A percentile compares a stretch with the other conserved stretches of the same genome.
Conservation (phyloP, 1,284 basidiomycete species). For the Sanghuangporus sanghuang region DNA sequence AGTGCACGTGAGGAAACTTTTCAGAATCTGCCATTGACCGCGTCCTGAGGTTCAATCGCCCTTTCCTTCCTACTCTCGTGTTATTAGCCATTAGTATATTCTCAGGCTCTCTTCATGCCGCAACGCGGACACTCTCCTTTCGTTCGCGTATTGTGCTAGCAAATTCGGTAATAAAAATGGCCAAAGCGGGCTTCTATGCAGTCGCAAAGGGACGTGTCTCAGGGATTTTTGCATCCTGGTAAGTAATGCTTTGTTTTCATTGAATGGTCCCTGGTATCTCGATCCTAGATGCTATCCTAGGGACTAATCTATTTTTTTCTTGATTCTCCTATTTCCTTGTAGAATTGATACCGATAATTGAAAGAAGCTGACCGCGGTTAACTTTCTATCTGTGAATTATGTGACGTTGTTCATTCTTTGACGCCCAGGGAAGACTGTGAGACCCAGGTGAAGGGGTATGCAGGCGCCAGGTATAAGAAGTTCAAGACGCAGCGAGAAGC, state of each 20-base stretch:
- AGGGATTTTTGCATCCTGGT: slow-evolving; percentile 40
- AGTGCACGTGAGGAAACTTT: background rate
- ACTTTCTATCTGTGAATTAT: too few relatives aligned
- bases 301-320: background rate
- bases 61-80: background rate
- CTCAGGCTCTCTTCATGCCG: background rate
- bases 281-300: background rate
- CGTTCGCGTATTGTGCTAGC: background rate
- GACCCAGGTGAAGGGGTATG: slow-evolving; percentile 51
- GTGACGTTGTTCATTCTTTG: background rate
- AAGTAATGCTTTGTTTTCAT: background rate
- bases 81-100: background rate
- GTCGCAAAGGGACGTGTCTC: slow-evolving; percentile 31
- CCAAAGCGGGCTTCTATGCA: slow-evolving; percentile 33
- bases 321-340: background rate
- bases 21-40: background rate
- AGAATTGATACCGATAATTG: background rate
- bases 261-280: background rate
- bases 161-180: background rate
- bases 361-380: background rate
- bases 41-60: too few relatives aligned
- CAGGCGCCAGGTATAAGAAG: slow-evolving; percentile 58
- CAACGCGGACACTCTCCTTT: background rate
- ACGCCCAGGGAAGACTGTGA: slow-evolving; percentile 52
- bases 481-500: slow-evolving; percentile 52